Evolutionary conservation across 176 grass and related monocot genomes (phyloP), one percentile per base, ranked within the genome.

Genomic region (Coix lacrymajobi): DNA sequence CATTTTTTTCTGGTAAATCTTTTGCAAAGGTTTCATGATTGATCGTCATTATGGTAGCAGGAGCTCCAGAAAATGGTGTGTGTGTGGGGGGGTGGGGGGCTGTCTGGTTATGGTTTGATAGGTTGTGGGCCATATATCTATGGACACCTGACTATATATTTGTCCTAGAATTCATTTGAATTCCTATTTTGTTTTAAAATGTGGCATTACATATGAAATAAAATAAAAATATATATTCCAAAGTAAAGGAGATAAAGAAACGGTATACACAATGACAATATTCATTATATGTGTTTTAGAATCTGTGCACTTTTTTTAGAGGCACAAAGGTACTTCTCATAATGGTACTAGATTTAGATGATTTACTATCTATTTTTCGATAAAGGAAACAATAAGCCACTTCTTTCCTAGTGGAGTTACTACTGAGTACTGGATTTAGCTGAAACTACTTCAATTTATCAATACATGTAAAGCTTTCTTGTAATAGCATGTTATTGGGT

Each of bases 1-100:
- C 25, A 60, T 8, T 11, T 12, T 13, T 68, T 77, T 43, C 7
- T 68, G 7, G 45, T 43, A 84, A 67, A 76, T 77, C 46, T 25
- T 67, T 77, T 43, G 25, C 62, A 77, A 84, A 77, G 67, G 6
- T 67, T 57, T 77, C 31, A 69, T 63, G 54, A 48, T 11, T 63
- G 57, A 34, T 63, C 12, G 25, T 73, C 12, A 57, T 24, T 24
- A 37, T 36, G 0, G n/a, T 63, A 63, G 48, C 33, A 73, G 2
- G 37, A 51, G 51, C 3, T 58, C 25, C 11, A 57, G 7, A 14
- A 41, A 25, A 76, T 31, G 33, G 20, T 7, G 17, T 14, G 51
- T 22, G 19, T 22, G 51, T 54, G 19, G 8, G 49, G 17, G 6
- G 49, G 49, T 19, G 6, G 6, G 49, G 49, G 19, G 7, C 5